These are phyloP conservation scores for Vitis rupestris DNA, from an alignment of 164 flowering plant genomes.

Conservation along the genomic window DNA sequence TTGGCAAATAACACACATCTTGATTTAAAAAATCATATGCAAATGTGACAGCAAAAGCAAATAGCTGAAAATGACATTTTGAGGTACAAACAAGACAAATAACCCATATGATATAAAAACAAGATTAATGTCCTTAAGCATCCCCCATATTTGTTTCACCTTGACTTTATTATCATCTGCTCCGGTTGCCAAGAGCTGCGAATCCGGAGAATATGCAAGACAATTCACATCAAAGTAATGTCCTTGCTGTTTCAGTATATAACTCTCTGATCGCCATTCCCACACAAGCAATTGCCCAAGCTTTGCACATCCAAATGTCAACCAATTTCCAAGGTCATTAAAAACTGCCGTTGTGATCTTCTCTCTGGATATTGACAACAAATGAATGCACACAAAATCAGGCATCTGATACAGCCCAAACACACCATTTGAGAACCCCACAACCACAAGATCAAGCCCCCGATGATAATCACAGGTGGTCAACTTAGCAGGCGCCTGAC, in stretches of 20 bases:
- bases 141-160: conserved; percentile 34
- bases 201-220: conserved; percentile 90
- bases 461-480: conserved; percentile 87
- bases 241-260: conserved; percentile 93
- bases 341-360: conserved; percentile 91
- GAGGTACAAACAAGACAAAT: too few relatives aligned
- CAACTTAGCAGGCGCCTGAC: conserved; percentile 65
- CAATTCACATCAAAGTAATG: conserved; percentile 98
- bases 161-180: conserved; percentile 98
- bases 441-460: conserved; percentile 82
- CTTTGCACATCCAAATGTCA: conserved; percentile 90
- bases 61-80: too few relatives aligned
- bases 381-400: conserved; percentile 83
- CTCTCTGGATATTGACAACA: conserved; percentile 87
- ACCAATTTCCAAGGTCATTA: conserved; percentile 91
- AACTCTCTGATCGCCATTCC: conserved; percentile 98
- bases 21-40: too few relatives aligned
- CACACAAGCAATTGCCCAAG: conserved; percentile 97
- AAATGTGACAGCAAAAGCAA: too few relatives aligned
- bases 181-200: conserved; percentile 95
- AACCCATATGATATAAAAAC: too few relatives aligned
- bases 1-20: too few relatives aligned
- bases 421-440: conserved; percentile 90
- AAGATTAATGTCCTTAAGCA: background rate
- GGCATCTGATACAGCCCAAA: conserved; percentile 98